Evolutionary conservation across 345 rosid genomes (phyloP), one percentile per base, ranked within the genome.

Genomic region (Psidium friedrichsthalianum): DNA sequence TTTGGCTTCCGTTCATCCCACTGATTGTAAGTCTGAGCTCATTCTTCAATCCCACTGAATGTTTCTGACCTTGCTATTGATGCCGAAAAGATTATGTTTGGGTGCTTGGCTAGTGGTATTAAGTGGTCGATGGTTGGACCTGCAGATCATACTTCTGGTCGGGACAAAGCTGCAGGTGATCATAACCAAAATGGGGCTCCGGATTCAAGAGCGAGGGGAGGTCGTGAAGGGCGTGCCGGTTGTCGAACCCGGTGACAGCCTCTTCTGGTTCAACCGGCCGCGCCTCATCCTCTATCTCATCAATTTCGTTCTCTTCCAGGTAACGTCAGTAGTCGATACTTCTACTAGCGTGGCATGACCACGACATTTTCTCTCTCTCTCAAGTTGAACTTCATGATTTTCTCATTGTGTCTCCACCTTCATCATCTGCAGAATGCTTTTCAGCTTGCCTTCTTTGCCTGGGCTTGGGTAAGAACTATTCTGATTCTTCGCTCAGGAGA

Each of bases 91-190:
- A 25, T 20, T 49, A 16, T 51, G 24, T n/a, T 51, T 82, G 2
- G 8, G 51, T 82, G 56, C 55, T 12, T 36, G 47, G 13, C 40
- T 69, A 69, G 47, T 36, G 80, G 29, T 36, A 9, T 59, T 27
- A 24, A 14, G 59, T 18, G 58, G 6, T 20, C 53, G 25, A 16
- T 40, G 29, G 21, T 16, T 57, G 21, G 29, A 18, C 58, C 10
- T 90, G 90, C 92, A 97, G 99, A 90, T 96, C 82, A 92, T 91
- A 69, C 91, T 97, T 53, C 84, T 94, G 29, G 91, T 94, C 53
- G 99, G 99, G 24, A 90, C 98, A 11, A 97, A 97, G 91, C 94
- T 97, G 25, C 99, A 96, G 85, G 94, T 96, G 92, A 96, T 97
- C 59, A 94, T 96, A 89, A 96, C 98, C 18, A 94, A 91, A 88